phyloP scores from a whole-genome alignment of 306 rosid species.

The Morella rubra region DNA sequence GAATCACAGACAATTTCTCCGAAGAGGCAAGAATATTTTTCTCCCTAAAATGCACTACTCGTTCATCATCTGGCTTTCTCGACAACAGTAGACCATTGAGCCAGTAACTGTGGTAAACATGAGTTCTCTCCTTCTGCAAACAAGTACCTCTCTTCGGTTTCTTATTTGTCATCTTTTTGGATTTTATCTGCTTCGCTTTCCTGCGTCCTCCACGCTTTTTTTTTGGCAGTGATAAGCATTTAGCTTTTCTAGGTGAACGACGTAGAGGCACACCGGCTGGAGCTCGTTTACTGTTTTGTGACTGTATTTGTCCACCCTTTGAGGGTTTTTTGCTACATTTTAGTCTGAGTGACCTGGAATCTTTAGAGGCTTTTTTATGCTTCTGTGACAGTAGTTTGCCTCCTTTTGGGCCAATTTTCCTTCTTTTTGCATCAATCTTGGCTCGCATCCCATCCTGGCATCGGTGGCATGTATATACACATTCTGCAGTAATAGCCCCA shows the following conservation, averaged over 20 bases:
- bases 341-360: slow-evolving; percentile 44
- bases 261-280: slow-evolving; percentile 66
- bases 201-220: slow-evolving; percentile 58
- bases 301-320: slow-evolving; percentile 45
- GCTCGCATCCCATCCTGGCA: slow-evolving; percentile 52
- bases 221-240: slow-evolving; percentile 49
- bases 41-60: slow-evolving; percentile 63
- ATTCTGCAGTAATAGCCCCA: slow-evolving; percentile 43
- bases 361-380: slow-evolving; percentile 41
- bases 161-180: slow-evolving; percentile 48
- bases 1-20: slow-evolving; percentile 37
- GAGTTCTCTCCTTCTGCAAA: slow-evolving; percentile 55
- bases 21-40: slow-evolving; percentile 43
- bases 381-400: slow-evolving; percentile 46
- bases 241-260: slow-evolving; percentile 83
- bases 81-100: slow-evolving; percentile 79
- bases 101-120: slow-evolving; percentile 66
- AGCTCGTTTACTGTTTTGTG: slow-evolving; percentile 49
- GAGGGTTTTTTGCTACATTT: slow-evolving; percentile 50
- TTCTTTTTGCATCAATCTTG: slow-evolving; percentile 48
- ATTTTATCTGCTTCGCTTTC: slow-evolving; percentile 46
- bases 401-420: slow-evolving; percentile 42
- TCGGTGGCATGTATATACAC: slow-evolving; percentile 63
- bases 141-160: slow-evolving; percentile 47
- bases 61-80: slow-evolving; percentile 73